Base-by-base conservation (phyloP, 208 protist genomes). In the Lotmaria passim region DNA sequence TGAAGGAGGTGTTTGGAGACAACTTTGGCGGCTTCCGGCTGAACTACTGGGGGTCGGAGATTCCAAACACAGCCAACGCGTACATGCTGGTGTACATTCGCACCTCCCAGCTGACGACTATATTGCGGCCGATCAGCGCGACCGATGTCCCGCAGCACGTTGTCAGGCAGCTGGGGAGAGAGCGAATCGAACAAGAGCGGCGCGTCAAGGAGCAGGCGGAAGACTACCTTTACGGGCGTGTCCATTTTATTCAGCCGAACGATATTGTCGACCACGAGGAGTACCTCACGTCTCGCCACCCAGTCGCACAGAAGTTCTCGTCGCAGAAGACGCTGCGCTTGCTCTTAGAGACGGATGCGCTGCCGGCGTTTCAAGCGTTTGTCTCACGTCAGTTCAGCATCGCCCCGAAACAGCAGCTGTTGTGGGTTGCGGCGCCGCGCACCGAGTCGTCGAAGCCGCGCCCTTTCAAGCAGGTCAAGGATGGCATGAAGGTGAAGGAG, bases 51-150 rank as follows among this genome's bases (percentile, higher is more conserved):
- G 91, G 91, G 14, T 87, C 88, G 15, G 78, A 91, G 58, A 85
- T 93, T 14, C 85, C 91, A 26, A 85, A 92, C 34, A 88, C 81
- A 3, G 78, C 86, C 11, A 97, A 82, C 53, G 94, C 92, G 34
- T 97, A 97, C 73, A 93, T 97, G 87, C 83, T 97, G 8, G 81
- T 95, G 51, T 97, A 97, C 71, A 82, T 97, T 31, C 83, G 93
- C 61, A 94, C 87, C 7, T 86, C 69, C 15, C 57, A 87, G 60
- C 69, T 94, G 52, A 69, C 77, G 36, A 77, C 81, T 14, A 69
- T 97, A 44, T 55, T 97, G n/a, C 43, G 83, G 38, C 85, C 81
- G 28, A 83, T 93, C 36, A 78, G 56, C 62, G 53, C 65, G 21
- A 50, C 67, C 17, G 90, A 96, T 60, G 78, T 97, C 38, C 93